phyloP scores from a whole-genome alignment of 176 grass and related monocot genomes.

The Zoysia japonica region DNA sequence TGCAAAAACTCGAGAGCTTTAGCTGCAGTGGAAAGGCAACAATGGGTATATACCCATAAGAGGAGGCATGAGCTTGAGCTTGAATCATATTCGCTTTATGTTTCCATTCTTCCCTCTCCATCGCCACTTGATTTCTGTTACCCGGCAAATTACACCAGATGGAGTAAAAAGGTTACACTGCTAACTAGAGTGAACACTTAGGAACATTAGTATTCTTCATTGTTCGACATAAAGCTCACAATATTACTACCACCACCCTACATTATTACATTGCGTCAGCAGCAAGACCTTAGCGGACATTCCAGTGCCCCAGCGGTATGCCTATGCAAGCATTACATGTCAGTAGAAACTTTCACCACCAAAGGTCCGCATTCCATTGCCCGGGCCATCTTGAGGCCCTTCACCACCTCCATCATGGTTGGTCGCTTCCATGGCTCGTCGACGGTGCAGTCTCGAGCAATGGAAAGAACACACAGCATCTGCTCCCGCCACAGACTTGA shows the following conservation, averaged over 20 bases:
- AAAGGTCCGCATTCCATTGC: constrained; percentile 55
- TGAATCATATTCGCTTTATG: too few relatives aligned
- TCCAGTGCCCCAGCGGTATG: background rate
- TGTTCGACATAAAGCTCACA: constrained; percentile 22
- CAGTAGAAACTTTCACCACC: constrained; percentile 45
- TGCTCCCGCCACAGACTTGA: constrained; percentile 59
- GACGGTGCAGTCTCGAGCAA: constrained; percentile 60
- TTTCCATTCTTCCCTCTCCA: background rate
- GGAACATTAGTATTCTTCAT: constrained; percentile 16
- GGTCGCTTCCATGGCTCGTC: constrained; percentile 90
- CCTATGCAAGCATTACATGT: constrained; percentile 4
- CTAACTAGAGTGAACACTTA: constrained; percentile 36
- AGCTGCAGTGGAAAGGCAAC: background rate
- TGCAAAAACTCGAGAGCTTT: background rate
- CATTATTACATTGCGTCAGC: constrained; percentile 36
- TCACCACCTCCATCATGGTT: constrained; percentile 89
- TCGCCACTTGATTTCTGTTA: background rate
- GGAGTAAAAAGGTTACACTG: background rate
- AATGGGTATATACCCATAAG: too few relatives aligned
- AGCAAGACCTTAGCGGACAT: background rate
- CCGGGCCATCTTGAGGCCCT: constrained; percentile 60
- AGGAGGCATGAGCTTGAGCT: too few relatives aligned
- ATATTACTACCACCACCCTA: constrained; percentile 22
- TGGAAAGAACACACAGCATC: constrained; percentile 62
- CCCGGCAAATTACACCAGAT: background rate